Base-by-base conservation (phyloP, 371 early-diverging fungal genomes). In the Mortierella sp. region DNA sequence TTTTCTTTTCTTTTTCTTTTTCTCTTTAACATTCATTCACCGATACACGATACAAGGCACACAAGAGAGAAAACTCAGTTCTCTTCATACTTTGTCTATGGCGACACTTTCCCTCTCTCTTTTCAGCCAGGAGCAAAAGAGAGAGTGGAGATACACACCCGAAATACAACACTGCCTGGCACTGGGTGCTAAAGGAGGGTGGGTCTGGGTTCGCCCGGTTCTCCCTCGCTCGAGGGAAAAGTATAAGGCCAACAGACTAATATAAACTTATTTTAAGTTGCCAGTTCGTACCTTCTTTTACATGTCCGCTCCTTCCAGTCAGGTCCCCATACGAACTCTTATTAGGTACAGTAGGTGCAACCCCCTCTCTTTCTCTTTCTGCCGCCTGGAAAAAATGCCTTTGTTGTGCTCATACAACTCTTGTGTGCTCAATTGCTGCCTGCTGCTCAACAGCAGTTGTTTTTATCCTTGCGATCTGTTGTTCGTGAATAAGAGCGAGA, bases 181-280 rank as follows among this genome's bases (percentile, higher is more conserved):
- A 40, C 43, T 40, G 43, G 43, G 4, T 40, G 34, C 8, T 19
- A 61, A 16, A 13, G 34, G 26, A 50, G 71, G 71, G 34, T 71
- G 71, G 72, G 77, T 69, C 76, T 76, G 76, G 69, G 76, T 72
- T 72, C 40, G 72, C 55, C 78, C 53, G 78, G 73, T 54, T 71
- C 34, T 40, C 43, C 6, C 43, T 40, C 43, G 43, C 43, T 40
- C 19, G 54, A 69, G 24, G 69, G 73, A 73, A 76, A 77, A 77
- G 73, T 73, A 73, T 78, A 78, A 69, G 78, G 46, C 69, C 40
- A 43, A 78, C 72, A 73, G 53, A 53, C 73, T 78, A 73, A 78
- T 64, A 78, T 78, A 73, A 61, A 57, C 51, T 40, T 72, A 70
- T 73, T 67, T 78, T 78, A 72, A 50, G 50, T 55, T 76, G 48